Percentiles rank a stretch among this genome's conserved stretches.
Evolutionary conservation across 306 rosid species (phyloP).

Genomic region (Neltuma alba): DNA sequence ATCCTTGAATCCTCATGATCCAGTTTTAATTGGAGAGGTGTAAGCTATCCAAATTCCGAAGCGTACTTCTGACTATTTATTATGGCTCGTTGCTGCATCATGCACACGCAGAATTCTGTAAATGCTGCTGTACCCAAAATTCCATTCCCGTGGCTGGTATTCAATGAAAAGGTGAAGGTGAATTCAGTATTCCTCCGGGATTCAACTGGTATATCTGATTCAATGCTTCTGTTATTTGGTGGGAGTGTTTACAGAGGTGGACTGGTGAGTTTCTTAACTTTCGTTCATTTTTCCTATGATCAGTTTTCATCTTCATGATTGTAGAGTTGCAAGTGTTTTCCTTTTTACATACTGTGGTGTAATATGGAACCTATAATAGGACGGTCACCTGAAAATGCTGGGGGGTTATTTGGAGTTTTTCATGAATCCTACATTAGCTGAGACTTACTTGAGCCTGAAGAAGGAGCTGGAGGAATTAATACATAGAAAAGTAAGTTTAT

Average conservation of each 20-base stretch:
- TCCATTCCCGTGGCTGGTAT: slow-evolving; percentile 95
- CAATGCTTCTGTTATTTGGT: slow-evolving; percentile 87
- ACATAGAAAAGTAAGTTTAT: slow-evolving; percentile 67
- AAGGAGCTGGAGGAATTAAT: slow-evolving; percentile 75
- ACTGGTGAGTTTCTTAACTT: slow-evolving; percentile 55
- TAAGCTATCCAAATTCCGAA: slow-evolving; percentile 34
- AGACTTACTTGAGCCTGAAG: slow-evolving; percentile 69
- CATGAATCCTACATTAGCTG: slow-evolving; percentile 83
- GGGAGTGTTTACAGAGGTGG: slow-evolving; percentile 82
- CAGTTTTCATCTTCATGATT: slow-evolving; percentile 38
- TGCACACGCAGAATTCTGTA: slow-evolving; percentile 81
- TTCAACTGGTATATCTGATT: slow-evolving; percentile 90
- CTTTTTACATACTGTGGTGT: slow-evolving; percentile 21
- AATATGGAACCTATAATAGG: slow-evolving; percentile 53
- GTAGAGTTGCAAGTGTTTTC: slow-evolving; percentile 8
- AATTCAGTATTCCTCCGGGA: slow-evolving; percentile 93
- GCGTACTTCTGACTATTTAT: slow-evolving; percentile 28
- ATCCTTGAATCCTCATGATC: slow-evolving; percentile 25
- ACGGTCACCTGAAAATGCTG: slow-evolving; percentile 94
- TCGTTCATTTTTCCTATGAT: slow-evolving; percentile 8
- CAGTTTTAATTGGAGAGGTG: slow-evolving; percentile 31
- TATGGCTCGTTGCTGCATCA: slow-evolving; percentile 23
- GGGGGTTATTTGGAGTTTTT: slow-evolving; percentile 93
- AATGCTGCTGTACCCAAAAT: slow-evolving; percentile 72
- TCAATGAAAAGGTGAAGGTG: slow-evolving; percentile 95